Conservation (phyloP, 805 yeast species). For the Monosporozyma servazzii region DNA sequence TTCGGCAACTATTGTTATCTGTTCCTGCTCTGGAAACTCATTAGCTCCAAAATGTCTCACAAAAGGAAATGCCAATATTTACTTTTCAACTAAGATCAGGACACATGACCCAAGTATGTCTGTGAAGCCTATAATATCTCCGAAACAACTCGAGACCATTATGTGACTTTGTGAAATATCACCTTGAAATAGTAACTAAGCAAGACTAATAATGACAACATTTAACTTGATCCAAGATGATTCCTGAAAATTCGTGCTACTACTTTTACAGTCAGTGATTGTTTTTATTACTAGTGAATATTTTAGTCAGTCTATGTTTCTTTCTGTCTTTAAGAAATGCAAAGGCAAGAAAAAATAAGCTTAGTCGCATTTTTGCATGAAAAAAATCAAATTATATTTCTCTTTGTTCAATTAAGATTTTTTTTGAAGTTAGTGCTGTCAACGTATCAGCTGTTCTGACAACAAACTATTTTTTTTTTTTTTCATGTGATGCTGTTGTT, state of each 20-base stretch:
- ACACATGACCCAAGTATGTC: background rate
- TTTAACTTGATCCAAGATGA: background rate
- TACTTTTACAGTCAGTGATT: background rate
- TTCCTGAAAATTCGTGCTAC: background rate
- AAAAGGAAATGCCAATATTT: background rate
- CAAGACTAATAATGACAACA: background rate
- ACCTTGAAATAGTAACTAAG: background rate
- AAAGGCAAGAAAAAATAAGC: background rate
- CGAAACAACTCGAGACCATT: background rate
- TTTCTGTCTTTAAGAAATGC: background rate
- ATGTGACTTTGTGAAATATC: background rate
- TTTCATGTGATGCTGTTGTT: background rate
- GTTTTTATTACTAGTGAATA: background rate
- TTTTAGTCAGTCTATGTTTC: background rate
- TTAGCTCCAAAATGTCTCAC: conserved; percentile 5
- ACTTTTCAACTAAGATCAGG: background rate
- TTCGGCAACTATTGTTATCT: background rate
- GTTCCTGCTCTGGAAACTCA: conserved; percentile 1
- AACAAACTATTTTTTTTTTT: background rate
- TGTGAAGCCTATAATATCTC: background rate
- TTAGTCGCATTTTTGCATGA: background rate
- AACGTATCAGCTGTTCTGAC: background rate
- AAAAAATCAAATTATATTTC: background rate
- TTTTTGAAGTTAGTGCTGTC: background rate
- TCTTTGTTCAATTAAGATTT: background rate